phyloP scores from a whole-genome alignment of 2,329 filamentous ascomycete species.

The Aureobasidium vineae region DNA sequence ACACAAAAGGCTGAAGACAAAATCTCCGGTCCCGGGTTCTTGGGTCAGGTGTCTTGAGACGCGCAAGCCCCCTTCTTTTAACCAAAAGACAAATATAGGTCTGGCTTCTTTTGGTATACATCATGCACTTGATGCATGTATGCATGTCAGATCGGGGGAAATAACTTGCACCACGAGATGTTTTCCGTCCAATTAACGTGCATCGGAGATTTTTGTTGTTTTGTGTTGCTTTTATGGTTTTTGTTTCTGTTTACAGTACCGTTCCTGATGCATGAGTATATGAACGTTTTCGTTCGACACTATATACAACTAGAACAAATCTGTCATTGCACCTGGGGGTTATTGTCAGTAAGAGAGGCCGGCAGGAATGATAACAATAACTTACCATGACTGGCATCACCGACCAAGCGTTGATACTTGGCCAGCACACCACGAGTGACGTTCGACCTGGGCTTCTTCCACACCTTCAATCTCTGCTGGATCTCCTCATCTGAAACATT shows the following conservation, averaged over 20 bases:
- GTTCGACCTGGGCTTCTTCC: slow-evolving; percentile 67
- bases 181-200: neutral
- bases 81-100: neutral
- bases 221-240: neutral
- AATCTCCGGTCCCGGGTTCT: slow-evolving; percentile 2
- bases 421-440: slow-evolving; percentile 82
- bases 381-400: slow-evolving; percentile 80
- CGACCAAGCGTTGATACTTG: slow-evolving; percentile 85
- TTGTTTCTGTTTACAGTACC: neutral
- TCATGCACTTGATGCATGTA: neutral
- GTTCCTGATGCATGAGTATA: neutral
- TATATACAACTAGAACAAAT: slow-evolving; percentile 56
- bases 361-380: neutral
- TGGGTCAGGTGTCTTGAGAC: neutral
- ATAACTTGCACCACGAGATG: slow-evolving; percentile 2
- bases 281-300: too few relatives aligned
- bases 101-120: neutral
- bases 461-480: slow-evolving; percentile 59
- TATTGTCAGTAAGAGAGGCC: neutral
- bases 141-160: neutral
- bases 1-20: slow-evolving; percentile 1
- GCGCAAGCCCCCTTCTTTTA: neutral
- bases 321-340: slow-evolving; percentile 66
- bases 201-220: neutral
- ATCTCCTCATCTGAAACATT: slow-evolving; percentile 71